These are phyloP conservation scores for Pugionium cornutum DNA, from an alignment of 345 rosid species.

Conservation along the genomic window DNA sequence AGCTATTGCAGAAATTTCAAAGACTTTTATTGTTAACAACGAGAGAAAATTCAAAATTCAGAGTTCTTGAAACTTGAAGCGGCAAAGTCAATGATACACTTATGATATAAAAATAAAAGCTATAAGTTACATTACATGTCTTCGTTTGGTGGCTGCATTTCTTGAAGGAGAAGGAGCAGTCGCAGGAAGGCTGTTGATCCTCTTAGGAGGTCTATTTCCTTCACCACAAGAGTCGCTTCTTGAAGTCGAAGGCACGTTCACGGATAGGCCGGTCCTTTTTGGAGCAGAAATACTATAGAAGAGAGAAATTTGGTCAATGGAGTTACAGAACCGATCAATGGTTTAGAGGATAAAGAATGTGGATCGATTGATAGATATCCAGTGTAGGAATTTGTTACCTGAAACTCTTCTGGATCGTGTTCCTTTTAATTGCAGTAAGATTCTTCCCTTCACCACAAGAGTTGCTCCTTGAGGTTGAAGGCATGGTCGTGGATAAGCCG, in stretches of 20 bases:
- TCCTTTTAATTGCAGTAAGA: slow-evolving; percentile 61
- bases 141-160: slow-evolving; percentile 23
- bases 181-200: slow-evolving; percentile 14
- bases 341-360: background rate
- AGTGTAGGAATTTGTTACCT: slow-evolving; percentile 46
- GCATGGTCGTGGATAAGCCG: slow-evolving; percentile 9
- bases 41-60: background rate
- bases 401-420: slow-evolving; percentile 54
- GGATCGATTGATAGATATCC: slow-evolving; percentile 1
- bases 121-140: slow-evolving; percentile 25
- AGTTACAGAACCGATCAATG: slow-evolving; percentile 1
- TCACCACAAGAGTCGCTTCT: slow-evolving; percentile 17
- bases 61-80: slow-evolving; percentile 27
- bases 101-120: background rate
- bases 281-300: slow-evolving; percentile 38
- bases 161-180: slow-evolving; percentile 27
- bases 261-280: slow-evolving; percentile 10
- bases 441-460: slow-evolving; percentile 46
- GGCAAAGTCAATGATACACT: slow-evolving; percentile 16
- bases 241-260: slow-evolving; percentile 26
- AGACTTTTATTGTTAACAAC: background rate
- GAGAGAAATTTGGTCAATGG: background rate
- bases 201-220: slow-evolving; percentile 24
- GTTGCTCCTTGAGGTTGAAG: slow-evolving; percentile 35
- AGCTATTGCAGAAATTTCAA: slow-evolving; percentile 6